A percentile compares a stretch with the other conserved stretches of the same genome.
Conservation (phyloP, 1,139 yeast genomes). For the Blastobotrys apis region DNA sequence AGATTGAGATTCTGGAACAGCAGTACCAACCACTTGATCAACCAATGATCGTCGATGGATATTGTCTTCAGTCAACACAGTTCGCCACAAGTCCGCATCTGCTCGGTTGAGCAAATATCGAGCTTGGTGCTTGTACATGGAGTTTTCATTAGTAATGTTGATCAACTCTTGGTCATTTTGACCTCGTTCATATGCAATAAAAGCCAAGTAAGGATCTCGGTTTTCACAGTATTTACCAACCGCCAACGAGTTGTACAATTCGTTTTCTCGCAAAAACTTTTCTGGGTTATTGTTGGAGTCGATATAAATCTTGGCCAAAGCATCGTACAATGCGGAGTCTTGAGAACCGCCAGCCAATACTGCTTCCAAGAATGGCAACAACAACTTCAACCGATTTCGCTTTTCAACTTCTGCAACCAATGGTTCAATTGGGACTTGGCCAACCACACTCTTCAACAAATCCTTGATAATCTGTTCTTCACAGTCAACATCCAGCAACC, state of each 20-base stretch:
- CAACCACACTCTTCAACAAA: slow-evolving; percentile 78
- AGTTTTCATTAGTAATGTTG: slow-evolving; percentile 88
- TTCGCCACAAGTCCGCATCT: slow-evolving; percentile 75
- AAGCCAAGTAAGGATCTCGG: slow-evolving; percentile 97
- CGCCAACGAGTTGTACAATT: slow-evolving; percentile 80
- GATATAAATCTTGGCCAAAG: slow-evolving; percentile 94
- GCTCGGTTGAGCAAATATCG: slow-evolving; percentile 85
- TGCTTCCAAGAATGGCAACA: slow-evolving; percentile 89
- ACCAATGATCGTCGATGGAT: slow-evolving; percentile 83
- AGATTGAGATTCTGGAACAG: slow-evolving; percentile 90
- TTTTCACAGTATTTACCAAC: slow-evolving; percentile 99
- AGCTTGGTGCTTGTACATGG: slow-evolving; percentile 98
- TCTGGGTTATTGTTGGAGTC: slow-evolving; percentile 98
- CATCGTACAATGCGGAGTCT: slow-evolving; percentile 89
- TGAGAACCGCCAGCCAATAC: slow-evolving; percentile 82
- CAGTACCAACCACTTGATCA: slow-evolving; percentile 93
- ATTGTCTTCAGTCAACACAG: slow-evolving; percentile 71
- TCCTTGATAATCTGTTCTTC: slow-evolving; percentile 85
- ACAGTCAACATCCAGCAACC: slow-evolving; percentile 92
- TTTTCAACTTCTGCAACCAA: slow-evolving; percentile 93
- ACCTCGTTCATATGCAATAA: slow-evolving; percentile 95
- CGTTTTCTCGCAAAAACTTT: slow-evolving; percentile 88
- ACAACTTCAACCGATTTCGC: slow-evolving; percentile 86
- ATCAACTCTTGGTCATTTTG: slow-evolving; percentile 84
- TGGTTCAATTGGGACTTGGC: slow-evolving; percentile 89